These are phyloP conservation scores for Nakazawaea holstii DNA, from an alignment of 805 yeast species.

Conservation along the genomic window DNA sequence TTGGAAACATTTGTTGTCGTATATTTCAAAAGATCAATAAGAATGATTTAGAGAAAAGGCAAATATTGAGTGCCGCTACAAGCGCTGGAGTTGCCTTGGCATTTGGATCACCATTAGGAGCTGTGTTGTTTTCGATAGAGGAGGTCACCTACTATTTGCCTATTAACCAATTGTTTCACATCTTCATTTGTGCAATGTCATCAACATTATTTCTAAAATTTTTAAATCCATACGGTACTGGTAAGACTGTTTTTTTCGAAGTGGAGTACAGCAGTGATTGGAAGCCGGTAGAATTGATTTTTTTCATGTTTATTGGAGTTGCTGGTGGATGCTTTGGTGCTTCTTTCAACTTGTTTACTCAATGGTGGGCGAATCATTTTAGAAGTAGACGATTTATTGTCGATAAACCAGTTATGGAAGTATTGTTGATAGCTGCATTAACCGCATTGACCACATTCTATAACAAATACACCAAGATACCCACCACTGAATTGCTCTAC, in stretches of 20 bases:
- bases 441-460: slow-evolving; percentile 43
- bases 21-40: slow-evolving; percentile 37
- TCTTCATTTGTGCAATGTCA: slow-evolving; percentile 50
- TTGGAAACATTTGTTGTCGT: slow-evolving; percentile 49
- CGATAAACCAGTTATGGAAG: slow-evolving; percentile 38
- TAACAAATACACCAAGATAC: slow-evolving; percentile 43
- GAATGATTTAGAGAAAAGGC: slow-evolving; percentile 47
- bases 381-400: slow-evolving; percentile 28
- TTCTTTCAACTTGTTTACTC: slow-evolving; percentile 37
- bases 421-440: slow-evolving; percentile 34
- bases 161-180: slow-evolving; percentile 46
- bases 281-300: slow-evolving; percentile 40
- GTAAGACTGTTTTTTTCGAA: slow-evolving; percentile 51
- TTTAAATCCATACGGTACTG: slow-evolving; percentile 55
- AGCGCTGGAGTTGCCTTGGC: slow-evolving; percentile 58
- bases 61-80: slow-evolving; percentile 50
- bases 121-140: slow-evolving; percentile 50
- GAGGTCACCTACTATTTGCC: slow-evolving; percentile 53
- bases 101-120: slow-evolving; percentile 57
- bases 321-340: slow-evolving; percentile 54
- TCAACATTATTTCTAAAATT: slow-evolving; percentile 47
- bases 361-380: slow-evolving; percentile 40
- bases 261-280: slow-evolving; percentile 46
- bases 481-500: slow-evolving; percentile 42
- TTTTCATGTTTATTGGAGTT: slow-evolving; percentile 42